A percentile compares a stretch with the other conserved stretches of the same genome.
Conservation (phyloP, 768 basidiomycete genomes). For the Rhizopogon vinicolor region DNA sequence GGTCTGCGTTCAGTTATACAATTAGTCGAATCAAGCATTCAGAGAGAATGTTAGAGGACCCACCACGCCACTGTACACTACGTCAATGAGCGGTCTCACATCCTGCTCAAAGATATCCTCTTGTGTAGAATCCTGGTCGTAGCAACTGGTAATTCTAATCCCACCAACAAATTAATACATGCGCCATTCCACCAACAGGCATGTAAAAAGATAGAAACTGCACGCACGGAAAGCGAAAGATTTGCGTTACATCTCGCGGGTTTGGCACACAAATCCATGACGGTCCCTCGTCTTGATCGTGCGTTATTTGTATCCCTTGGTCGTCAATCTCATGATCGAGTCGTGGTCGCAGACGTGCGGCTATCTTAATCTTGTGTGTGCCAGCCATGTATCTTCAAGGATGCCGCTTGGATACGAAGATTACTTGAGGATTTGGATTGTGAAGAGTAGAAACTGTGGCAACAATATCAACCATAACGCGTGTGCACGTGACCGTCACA, state of each 20-base stretch:
- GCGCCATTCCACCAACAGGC: background rate
- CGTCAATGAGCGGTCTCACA: slow-evolving; percentile 72
- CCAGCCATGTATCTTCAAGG: background rate
- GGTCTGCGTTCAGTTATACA: slow-evolving; percentile 39
- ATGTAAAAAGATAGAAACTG: background rate
- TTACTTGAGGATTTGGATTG: background rate
- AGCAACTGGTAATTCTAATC: slow-evolving; percentile 67
- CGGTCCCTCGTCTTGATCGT: slow-evolving; percentile 30
- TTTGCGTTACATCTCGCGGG: slow-evolving; percentile 59
- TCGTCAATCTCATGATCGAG: slow-evolving; percentile 60
- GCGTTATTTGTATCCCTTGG: slow-evolving; percentile 50
- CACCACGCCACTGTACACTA: slow-evolving; percentile 74
- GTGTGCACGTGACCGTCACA: background rate
- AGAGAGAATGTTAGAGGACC: slow-evolving; percentile 19
- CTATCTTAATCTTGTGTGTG: slow-evolving; percentile 60
- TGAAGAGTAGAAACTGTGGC: too few relatives aligned
- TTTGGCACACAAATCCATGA: slow-evolving; percentile 64
- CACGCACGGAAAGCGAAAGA: slow-evolving; percentile 76
- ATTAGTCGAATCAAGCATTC: background rate
- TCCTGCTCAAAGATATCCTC: slow-evolving; percentile 75
- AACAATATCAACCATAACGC: background rate
- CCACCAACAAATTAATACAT: background rate
- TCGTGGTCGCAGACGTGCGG: slow-evolving; percentile 66
- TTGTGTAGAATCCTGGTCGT: slow-evolving; percentile 65
- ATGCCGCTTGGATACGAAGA: background rate